Base-by-base conservation (phyloP, 75 land plant species). In the Cupressus sempervirens region DNA sequence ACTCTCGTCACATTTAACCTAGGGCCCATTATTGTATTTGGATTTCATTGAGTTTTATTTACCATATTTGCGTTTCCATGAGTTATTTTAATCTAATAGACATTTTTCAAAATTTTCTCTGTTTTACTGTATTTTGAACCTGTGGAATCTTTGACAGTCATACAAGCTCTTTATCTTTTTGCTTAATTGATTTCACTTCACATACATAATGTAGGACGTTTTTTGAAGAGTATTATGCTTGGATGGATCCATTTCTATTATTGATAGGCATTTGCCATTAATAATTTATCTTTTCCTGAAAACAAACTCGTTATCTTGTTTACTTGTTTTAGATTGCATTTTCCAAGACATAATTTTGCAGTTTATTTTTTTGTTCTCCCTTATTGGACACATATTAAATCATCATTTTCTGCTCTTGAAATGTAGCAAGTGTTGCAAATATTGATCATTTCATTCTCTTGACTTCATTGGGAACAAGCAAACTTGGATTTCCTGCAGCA, bases 401-500 rank as follows among this genome's bases (percentile, higher is more conserved):
- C 43, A 82, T 4, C 52, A 7, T 50, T 14, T 32, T 32, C 75
- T 54, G 10, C n/a, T 35, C 72, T 54, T 32, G 36, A 36, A 43
- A 40, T 88, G 88, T 93, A 97, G 99, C 99, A 82, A 91, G 90
- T 74, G 73, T 46, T 83, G 93, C 94, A 43, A 91, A 91, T 84
- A 95, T 96, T 41, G 90, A 90, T 29, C 99, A 97, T 84, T 96
- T 97, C 84, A 92, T 97, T 80, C 86, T 97, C 89, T 87, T 97
- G 68, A 91, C 99, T 40, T 97, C 99, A 4, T 86, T 97, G 90
- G 99, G 99, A 79, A 97, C 99, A 83, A 94, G 89, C 83, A 97
- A 97, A 86, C 34, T 97, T 87, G 99, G 99, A 5, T 97, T 93
- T 91, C 99, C 99, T 81, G 99, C 98, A 48, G 93, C 96, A 75